A percentile compares a stretch with the other conserved stretches of the same genome.
Evolutionary conservation across 108 stramenopile genomes (phyloP).

Genomic region (Conticribra guillardii): DNA sequence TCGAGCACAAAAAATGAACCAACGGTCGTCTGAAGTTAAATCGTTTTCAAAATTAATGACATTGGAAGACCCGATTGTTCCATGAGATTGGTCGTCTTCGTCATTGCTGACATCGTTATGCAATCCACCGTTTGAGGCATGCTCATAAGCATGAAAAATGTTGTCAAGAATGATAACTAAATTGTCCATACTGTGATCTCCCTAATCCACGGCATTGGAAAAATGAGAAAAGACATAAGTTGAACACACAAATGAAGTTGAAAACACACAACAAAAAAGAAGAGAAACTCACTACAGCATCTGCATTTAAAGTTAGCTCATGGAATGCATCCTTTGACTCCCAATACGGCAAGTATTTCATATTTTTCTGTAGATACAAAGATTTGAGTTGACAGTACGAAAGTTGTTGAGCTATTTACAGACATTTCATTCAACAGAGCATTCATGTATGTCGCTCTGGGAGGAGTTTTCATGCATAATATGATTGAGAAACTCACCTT

Average conservation of each 20-base stretch:
- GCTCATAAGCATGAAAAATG: background rate
- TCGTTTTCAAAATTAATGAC: background rate
- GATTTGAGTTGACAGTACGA: background rate
- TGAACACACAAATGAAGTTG: background rate
- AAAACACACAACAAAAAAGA: background rate
- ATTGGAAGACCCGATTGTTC: background rate
- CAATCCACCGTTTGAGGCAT: background rate
- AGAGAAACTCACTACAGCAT: background rate
- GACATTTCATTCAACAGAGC: too few species aligned
- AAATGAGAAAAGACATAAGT: too few species aligned
- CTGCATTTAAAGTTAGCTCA: background rate
- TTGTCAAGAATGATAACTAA: slow-evolving; percentile 5
- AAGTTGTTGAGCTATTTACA: too few species aligned
- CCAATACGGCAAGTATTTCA: background rate
- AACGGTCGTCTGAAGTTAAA: slow-evolving; percentile 2
- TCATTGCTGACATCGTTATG: background rate
- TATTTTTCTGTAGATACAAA: background rate
- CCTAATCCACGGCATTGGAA: background rate
- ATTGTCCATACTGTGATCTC: slow-evolving; percentile 10
- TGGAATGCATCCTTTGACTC: background rate
- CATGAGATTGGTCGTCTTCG: background rate
- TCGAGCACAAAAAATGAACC: background rate
- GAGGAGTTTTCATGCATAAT: too few species aligned
- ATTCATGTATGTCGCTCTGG: too few species aligned
- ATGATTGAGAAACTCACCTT: background rate